Conservation (phyloP, 495 filamentous ascomycete genomes). For the Xylaria scruposa region DNA sequence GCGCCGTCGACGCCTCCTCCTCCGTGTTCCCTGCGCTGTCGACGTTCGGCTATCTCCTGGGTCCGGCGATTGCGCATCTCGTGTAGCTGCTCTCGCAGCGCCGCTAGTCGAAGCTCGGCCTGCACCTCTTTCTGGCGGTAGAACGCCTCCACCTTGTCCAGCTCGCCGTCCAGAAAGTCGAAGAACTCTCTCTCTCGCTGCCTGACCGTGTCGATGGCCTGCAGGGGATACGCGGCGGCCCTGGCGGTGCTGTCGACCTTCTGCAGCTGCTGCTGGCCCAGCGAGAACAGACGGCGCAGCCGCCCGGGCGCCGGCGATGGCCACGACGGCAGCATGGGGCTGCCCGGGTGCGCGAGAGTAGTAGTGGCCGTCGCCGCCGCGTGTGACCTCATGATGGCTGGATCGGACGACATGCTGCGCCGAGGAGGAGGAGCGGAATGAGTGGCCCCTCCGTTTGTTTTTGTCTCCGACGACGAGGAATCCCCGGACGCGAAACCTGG, state of each 20-base stretch:
- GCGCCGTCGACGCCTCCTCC: conserved; percentile 30
- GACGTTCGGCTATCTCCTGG: conserved; percentile 66
- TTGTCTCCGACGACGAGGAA: background rate
- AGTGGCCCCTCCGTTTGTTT: background rate
- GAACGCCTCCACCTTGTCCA: conserved; percentile 86
- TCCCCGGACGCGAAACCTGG: background rate
- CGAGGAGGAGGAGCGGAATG: conserved; percentile 24
- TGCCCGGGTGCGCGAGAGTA: conserved; percentile 8
- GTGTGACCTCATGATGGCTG: conserved; percentile 15
- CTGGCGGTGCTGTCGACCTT: conserved; percentile 27
- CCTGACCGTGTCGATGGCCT: conserved; percentile 55
- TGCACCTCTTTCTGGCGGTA: conserved; percentile 84
- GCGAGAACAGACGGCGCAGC: conserved; percentile 37
- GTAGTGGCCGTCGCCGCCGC: background rate
- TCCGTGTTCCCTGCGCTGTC: conserved; percentile 37
- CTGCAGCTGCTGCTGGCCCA: conserved; percentile 27
- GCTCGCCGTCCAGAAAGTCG: conserved; percentile 74
- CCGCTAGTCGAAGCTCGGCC: conserved; percentile 69
- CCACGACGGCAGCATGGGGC: background rate
- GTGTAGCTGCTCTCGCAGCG: conserved; percentile 80
- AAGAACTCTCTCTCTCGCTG: conserved; percentile 78
- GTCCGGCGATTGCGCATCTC: conserved; percentile 83
- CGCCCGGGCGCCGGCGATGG: conserved; percentile 22
- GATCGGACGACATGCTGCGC: conserved; percentile 30
- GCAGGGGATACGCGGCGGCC: conserved; percentile 36